Evolutionary conservation across 1,284 basidiomycete species (phyloP), one percentile per base, ranked within the genome.

Genomic region (Fomes fomentarius): DNA sequence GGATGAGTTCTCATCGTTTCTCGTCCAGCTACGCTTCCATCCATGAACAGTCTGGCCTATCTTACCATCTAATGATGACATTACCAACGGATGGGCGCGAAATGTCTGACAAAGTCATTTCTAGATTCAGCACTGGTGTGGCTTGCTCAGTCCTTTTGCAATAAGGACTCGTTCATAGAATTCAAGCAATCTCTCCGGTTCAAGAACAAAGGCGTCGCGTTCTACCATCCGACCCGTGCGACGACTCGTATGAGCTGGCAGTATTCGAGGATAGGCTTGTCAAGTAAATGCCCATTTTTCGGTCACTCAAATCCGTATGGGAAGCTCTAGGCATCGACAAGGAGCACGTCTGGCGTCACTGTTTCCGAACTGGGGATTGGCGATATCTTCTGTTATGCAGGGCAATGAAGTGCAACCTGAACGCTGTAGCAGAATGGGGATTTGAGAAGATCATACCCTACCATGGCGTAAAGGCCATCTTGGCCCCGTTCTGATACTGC

Each of bases 371-470:
- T 47, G 14, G 40, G 50, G 10, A 38, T 51, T 35, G 26, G n/a
- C 12, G 37, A 44, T 24, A 44, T 26, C 12, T 26, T 25, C 37
- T 37, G 33, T 25, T 26, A n/a, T 48, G 4, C 41, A 93, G 91
- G 25, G 84, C 82, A 5, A 91, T 93, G 89, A 80, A 77, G 50
- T 78, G 82, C 25, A 85, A 93, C 63, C 87, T 82, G 2, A 82
- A 79, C 62, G 85, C 78, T 1, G 91, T 96, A 2, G 79, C 84
- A 1, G 79, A 73, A 2, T 96, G 94, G 94, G 87, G 96, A 63
- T 96, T 94, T 69, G 83, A 91, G 26, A 78, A 91, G 40, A 90
- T 98, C 66, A 94, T 98, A 54, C 93, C 93, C 42, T 96, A 94
- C 66, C 96, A 98, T 70, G 96, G 91, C n/a, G 88, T 90, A 67